These are phyloP conservation scores for Alternaria sp. DNA, from an alignment of 2,329 filamentous ascomycete species.

Conservation along the genomic window DNA sequence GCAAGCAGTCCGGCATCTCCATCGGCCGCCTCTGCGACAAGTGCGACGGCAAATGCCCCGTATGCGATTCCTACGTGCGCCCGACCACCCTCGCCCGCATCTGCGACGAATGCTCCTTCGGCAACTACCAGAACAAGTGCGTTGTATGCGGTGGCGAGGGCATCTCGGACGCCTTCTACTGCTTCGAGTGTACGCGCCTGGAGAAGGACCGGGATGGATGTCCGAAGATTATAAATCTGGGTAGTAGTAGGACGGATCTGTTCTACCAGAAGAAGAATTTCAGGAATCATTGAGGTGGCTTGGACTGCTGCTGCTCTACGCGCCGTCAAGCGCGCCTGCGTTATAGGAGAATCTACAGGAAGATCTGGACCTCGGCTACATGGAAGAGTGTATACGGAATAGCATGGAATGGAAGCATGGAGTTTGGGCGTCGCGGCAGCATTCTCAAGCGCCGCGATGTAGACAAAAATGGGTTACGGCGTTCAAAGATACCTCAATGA, in stretches of 20 bases:
- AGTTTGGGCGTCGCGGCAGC: neutral
- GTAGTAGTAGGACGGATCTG: constrained; percentile 93
- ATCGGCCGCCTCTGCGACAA: constrained; percentile 99
- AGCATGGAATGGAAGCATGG: neutral
- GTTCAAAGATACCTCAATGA: constrained; percentile 1
- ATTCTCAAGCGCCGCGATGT: neutral
- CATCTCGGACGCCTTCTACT: constrained; percentile 98
- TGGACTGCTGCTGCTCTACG: neutral
- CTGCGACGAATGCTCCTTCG: constrained; percentile 99
- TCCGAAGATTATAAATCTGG: constrained; percentile 98
- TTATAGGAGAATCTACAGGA: neutral
- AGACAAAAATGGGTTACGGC: neutral
- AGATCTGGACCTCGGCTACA: neutral
- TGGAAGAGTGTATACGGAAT: neutral
- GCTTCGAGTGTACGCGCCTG: constrained; percentile 95
- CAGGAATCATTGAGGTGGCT: constrained; percentile 58
- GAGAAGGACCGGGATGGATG: constrained; percentile 98
- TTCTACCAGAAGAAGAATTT: constrained; percentile 78
- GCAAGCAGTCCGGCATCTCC: constrained; percentile 95
- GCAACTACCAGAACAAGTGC: constrained; percentile 99
- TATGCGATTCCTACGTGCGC: constrained; percentile 98
- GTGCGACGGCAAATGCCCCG: constrained; percentile 98
- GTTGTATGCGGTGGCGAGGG: constrained; percentile 98
- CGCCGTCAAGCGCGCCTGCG: too few species aligned
- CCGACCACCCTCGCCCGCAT: constrained; percentile 97